Evolutionary conservation across 106 monocot species (phyloP).

Genomic region (Acanthochlamys bracteata): DNA sequence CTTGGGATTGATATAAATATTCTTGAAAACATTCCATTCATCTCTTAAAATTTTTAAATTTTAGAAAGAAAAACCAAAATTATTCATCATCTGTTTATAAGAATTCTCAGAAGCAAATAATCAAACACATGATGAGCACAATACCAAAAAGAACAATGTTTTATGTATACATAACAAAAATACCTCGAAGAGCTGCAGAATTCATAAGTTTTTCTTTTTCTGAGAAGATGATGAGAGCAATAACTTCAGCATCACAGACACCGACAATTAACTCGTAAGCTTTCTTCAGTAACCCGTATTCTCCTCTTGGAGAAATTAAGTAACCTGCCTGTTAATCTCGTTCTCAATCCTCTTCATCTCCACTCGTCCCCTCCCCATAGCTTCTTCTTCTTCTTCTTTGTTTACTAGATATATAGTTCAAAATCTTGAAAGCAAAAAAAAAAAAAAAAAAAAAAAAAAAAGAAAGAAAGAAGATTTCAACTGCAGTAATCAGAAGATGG

Average conservation of each 20-base stretch:
- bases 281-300: conserved; percentile 5
- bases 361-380: conserved; percentile 26
- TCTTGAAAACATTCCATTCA: too few relatives aligned
- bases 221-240: conserved; percentile 14
- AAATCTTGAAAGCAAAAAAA: too few relatives aligned
- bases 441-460: too few relatives aligned
- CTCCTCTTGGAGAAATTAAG: conserved; percentile 30
- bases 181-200: conserved; percentile 30
- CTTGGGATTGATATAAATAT: too few relatives aligned
- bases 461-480: too few relatives aligned
- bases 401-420: too few relatives aligned
- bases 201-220: conserved; percentile 16
- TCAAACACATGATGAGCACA: background rate
- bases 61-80: too few relatives aligned
- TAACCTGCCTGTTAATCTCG: conserved; percentile 36
- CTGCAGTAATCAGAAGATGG: too few relatives aligned
- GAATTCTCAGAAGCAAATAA: background rate
- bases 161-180: background rate
- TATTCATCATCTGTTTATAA: too few relatives aligned
- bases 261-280: conserved; percentile 9
- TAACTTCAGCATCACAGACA: conserved; percentile 9
- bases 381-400: background rate
- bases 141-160: background rate
- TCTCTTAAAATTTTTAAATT: too few relatives aligned
- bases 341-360: conserved; percentile 18